phyloP scores from a whole-genome alignment of 139 green algal species.

The Coccomyxa sp. region DNA sequence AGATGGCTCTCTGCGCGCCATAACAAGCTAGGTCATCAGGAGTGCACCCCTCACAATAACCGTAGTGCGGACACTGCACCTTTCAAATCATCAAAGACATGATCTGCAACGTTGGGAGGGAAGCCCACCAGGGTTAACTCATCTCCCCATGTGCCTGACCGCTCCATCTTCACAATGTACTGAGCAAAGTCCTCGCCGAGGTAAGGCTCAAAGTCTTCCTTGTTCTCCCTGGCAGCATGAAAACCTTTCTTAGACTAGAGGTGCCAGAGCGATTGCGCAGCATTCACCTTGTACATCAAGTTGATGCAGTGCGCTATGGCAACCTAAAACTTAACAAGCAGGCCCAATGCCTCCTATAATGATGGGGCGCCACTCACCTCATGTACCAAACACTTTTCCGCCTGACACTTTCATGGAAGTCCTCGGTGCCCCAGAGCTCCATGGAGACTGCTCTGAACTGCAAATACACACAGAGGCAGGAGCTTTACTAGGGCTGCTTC shows the following conservation, averaged over 20 bases:
- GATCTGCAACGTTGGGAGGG: background rate
- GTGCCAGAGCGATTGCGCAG: background rate
- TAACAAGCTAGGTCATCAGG: background rate
- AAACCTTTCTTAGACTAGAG: background rate
- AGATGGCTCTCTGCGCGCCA: conserved; percentile 39
- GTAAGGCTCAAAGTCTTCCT: conserved; percentile 42
- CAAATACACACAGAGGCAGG: background rate
- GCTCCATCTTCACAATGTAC: conserved; percentile 46
- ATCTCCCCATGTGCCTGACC: conserved; percentile 59
- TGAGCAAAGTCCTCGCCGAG: conserved; percentile 32
- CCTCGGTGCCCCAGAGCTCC: conserved; percentile 50
- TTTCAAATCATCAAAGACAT: background rate
- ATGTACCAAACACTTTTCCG: conserved; percentile 46
- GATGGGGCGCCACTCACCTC: background rate
- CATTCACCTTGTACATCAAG: background rate
- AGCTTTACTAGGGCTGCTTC: background rate
- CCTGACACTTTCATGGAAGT: conserved; percentile 44
- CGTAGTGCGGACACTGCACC: background rate
- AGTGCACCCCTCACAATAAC: background rate
- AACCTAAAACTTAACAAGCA: background rate
- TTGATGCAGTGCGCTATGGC: background rate
- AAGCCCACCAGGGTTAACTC: conserved; percentile 65
- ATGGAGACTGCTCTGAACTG: conserved; percentile 60
- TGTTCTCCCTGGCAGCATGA: conserved; percentile 8
- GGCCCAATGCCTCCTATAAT: background rate